Conservation (phyloP, 352 stramenopile genomes). For the Pythium oligandrum region DNA sequence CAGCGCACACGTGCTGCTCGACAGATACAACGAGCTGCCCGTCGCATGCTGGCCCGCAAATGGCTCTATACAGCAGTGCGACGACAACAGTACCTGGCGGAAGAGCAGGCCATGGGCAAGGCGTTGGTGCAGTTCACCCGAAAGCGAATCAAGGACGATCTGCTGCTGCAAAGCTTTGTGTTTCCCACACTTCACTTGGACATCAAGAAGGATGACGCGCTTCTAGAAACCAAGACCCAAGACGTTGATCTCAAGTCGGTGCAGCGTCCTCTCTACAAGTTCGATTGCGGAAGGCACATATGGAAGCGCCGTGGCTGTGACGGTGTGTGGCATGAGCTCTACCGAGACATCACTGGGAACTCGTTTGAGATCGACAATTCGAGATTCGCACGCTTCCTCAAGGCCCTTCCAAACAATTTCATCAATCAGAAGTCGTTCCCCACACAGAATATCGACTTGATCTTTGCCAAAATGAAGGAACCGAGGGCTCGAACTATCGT, state of each 20-base stretch:
- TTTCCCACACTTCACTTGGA: slow-evolving; percentile 24
- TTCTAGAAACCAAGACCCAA: background rate
- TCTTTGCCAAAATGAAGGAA: slow-evolving; percentile 77
- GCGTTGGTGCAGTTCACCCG: slow-evolving; percentile 40
- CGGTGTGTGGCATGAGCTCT: slow-evolving; percentile 66
- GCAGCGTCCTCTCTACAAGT: slow-evolving; percentile 32
- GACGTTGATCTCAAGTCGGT: slow-evolving; percentile 24
- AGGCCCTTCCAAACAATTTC: slow-evolving; percentile 48
- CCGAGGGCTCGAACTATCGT: slow-evolving; percentile 56
- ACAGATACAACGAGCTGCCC: slow-evolving; percentile 36
- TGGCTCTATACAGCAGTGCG: slow-evolving; percentile 35
- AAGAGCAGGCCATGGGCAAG: slow-evolving; percentile 49
- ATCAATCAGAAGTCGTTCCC: slow-evolving; percentile 57
- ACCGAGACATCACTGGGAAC: slow-evolving; percentile 38
- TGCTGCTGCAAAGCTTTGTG: slow-evolving; percentile 63
- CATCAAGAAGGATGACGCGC: slow-evolving; percentile 6
- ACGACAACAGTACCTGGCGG: slow-evolving; percentile 42
- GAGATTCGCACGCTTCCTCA: slow-evolving; percentile 58
- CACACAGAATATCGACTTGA: slow-evolving; percentile 47
- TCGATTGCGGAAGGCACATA: slow-evolving; percentile 22
- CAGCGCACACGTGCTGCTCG: slow-evolving; percentile 19
- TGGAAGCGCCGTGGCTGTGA: slow-evolving; percentile 60
- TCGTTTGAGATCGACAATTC: slow-evolving; percentile 61
- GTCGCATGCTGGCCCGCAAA: slow-evolving; percentile 29
- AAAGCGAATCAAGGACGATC: slow-evolving; percentile 40